Base-by-base conservation (phyloP, 768 basidiomycete genomes). In the Lactifluus pinguis region DNA sequence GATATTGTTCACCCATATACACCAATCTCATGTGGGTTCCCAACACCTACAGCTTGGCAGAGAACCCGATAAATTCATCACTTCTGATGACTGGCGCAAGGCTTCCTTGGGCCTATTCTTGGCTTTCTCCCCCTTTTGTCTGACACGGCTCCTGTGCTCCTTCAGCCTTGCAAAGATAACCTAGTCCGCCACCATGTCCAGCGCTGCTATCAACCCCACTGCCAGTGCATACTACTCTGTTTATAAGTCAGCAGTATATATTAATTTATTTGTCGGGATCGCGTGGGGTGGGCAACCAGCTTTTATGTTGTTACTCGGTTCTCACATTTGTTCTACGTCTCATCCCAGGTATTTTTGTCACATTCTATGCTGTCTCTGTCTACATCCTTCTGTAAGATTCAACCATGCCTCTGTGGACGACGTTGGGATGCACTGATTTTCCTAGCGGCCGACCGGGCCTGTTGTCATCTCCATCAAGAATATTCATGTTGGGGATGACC, bases 351-450 rank as follows among this genome's bases (percentile, higher is more conserved):
- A n/a, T 56, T 3, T 60, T 52, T 32, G 25, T 56, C 25, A 17
- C 52, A 21, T 36, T 61, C 5, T 61, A 61, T 21, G 44, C 29
- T 25, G 42, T 47, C 8, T 61, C 60, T 5, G 49, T 61, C 36
- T 42, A 55, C 50, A 56, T 61, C n/a, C 60, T 61, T 36, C 55
- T 61, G 60, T 56, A n/a, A 56, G 60, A 38, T 21, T 25, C 36
- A n/a, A 11, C 21, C 7, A 47, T 44, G 6, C 39, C 25, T 47
- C 47, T 30, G 7, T 38, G 21, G 6, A 1, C 13, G 25, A 25
- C 25, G 25, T 25, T 1, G 25, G 25, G 25, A 25, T 10, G 15
- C 10, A 17, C 51, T 61, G 36, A 29, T 10, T 9, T 17, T 13
- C 21, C 25, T 39, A 61, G 60, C 13, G 30, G 42, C 34, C 39